These are phyloP conservation scores for Pluteus cervinus DNA, from an alignment of 768 basidiomycete species.

Conservation along the genomic window DNA sequence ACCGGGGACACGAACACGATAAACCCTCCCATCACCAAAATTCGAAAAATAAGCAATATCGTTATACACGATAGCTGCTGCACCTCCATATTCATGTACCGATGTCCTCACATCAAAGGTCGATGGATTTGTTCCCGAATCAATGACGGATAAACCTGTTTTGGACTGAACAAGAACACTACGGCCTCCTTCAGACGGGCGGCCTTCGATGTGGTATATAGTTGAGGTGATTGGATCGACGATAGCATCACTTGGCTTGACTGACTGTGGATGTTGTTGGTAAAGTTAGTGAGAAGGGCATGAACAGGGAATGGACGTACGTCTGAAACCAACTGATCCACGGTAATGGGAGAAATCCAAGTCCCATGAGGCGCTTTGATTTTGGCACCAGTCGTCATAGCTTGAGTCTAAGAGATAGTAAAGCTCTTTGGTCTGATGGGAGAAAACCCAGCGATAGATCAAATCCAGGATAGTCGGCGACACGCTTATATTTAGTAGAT, in stretches of 20 bases:
- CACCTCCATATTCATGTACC: conserved; percentile 74
- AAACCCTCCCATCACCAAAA: conserved; percentile 46
- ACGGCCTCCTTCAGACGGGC: conserved; percentile 48
- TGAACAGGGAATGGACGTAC: conserved; percentile 12
- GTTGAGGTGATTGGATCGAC: conserved; percentile 42
- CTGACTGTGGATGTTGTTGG: conserved; percentile 30
- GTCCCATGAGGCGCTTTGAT: conserved; percentile 50
- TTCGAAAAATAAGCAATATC: conserved; percentile 56
- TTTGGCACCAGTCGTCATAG: no score
- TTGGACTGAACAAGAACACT: conserved; percentile 50
- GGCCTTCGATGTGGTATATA: conserved; percentile 52
- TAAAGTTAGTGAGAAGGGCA: conserved; percentile 6
- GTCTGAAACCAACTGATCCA: conserved; percentile 43
- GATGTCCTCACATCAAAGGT: conserved; percentile 48
- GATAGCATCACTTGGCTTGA: conserved; percentile 34
- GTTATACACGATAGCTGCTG: conserved; percentile 44
- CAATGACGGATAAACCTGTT: conserved; percentile 45
- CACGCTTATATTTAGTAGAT: no score
- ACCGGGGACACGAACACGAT: conserved; percentile 31
- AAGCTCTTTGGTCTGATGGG: no score
- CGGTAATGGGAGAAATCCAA: conserved; percentile 54
- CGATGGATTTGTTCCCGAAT: no score
- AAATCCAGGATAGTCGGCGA: no score
- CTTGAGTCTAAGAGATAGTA: no score
- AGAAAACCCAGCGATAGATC: no score